Base-by-base conservation (phyloP, 164 flowering plant genomes). In the Annona squamosa region DNA sequence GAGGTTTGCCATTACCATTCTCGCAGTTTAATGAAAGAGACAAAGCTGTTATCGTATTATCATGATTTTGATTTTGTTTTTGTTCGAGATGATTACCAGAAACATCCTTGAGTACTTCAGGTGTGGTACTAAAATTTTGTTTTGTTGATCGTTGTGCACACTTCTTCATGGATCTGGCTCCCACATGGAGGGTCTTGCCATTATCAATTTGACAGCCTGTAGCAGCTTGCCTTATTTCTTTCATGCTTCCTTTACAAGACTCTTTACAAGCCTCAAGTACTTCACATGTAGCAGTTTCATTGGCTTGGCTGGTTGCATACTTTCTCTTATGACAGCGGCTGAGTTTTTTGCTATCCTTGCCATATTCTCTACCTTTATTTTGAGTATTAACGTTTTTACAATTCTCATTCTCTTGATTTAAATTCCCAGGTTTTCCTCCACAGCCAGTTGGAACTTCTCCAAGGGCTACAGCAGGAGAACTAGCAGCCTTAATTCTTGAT, bases 291-390 rank as follows among this genome's bases (percentile, higher is more conserved):
- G 10, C 66, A 65, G 10, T 9, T 65, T 2, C 18, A 69, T 26
- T 37, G 45, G 10, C 48, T 3, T 16, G 19, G 71, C 10, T 52
- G 19, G 37, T 48, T 4, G 4, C 56, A 18, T 17, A 3, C 61
- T 48, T 69, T 52, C 45, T 26, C 46, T 65, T n/a, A 5, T 3
- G 4, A 69, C 66, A 63, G 18, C 56, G 57, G 7, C 74, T 66
- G 47, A 62, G 68, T 72, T 56, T 82, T 73, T 79, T 78, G 17
- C 41, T 41, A 68, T 70, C 74, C 45, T 74, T 81, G 41, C 46
- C 65, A 70, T 45, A n/a, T 48, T 63, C 63, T 13, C 69, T 68
- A 59, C 59, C 61, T 68, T 74, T 64, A 18, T 68, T 71, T 68
- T 16, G 37, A 67, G 65, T 43, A 67, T 37, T 69, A 26, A 56